A percentile compares a stretch with the other conserved stretches of the same genome.
Evolutionary conservation across 164 flowering plant genomes (phyloP).

Genomic region (Liriodendron chinense): DNA sequence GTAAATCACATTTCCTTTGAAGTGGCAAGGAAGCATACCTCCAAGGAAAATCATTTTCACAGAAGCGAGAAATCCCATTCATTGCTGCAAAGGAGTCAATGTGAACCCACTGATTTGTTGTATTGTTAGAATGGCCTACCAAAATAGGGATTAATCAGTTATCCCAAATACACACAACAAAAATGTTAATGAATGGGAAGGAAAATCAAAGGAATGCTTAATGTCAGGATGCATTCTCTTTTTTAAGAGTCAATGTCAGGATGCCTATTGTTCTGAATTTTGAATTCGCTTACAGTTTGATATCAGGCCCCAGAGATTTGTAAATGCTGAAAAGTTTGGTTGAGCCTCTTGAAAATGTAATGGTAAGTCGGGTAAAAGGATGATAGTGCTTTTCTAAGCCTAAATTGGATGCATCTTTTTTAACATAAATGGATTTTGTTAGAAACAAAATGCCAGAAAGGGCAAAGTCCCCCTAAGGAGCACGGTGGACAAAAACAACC

Average conservation of each 20-base stretch:
- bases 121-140: constrained; percentile 39
- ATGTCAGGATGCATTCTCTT: no score
- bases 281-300: neutral
- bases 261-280: neutral
- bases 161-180: neutral
- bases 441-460: no score
- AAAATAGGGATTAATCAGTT: constrained; percentile 8
- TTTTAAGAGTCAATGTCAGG: neutral
- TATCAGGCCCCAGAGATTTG: neutral
- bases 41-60: constrained; percentile 75
- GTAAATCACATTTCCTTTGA: neutral
- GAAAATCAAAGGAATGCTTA: neutral
- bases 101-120: constrained; percentile 64
- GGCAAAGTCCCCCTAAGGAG: no score
- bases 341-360: neutral
- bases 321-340: neutral
- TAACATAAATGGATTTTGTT: no score
- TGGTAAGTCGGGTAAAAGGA: neutral
- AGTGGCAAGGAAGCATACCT: constrained; percentile 42
- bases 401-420: no score
- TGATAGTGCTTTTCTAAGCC: neutral
- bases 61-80: constrained; percentile 94
- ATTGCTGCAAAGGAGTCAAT: constrained; percentile 92
- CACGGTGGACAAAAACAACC: no score
- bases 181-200: neutral